A percentile compares a stretch with the other conserved stretches of the same genome.
phyloP scores from a whole-genome alignment of 2,329 filamentous ascomycete species.

The Talaromyces sp. region DNA sequence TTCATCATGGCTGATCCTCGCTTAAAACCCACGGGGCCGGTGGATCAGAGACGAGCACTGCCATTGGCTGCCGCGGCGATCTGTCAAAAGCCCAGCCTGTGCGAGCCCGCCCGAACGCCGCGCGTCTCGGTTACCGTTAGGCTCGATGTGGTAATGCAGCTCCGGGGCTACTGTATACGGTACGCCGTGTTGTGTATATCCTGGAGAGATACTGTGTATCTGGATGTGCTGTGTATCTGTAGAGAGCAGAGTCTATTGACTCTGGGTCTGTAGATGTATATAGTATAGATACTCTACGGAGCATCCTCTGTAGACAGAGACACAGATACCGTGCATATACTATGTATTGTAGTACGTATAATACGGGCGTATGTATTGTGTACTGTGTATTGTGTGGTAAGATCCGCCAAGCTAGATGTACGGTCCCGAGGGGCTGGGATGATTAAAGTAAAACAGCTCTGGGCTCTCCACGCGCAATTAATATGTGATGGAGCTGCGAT shows the following conservation, averaged over 20 bases:
- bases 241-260: too few species aligned
- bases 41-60: neutral
- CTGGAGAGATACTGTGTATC: too few species aligned
- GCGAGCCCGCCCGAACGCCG: neutral
- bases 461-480: neutral
- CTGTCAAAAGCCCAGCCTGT: neutral
- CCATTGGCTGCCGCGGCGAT: neutral
- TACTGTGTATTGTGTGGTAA: neutral
- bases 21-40: slow-evolving; percentile 1
- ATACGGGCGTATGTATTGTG: neutral
- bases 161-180: neutral
- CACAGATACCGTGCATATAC: too few species aligned
- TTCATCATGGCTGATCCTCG: neutral
- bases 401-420: neutral
- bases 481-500: neutral
- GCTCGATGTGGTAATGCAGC: neutral
- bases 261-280: too few species aligned
- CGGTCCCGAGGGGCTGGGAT: neutral
- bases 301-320: too few species aligned
- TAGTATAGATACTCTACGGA: too few species aligned
- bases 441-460: neutral
- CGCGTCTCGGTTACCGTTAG: neutral
- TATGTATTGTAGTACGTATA: neutral
- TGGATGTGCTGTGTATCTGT: too few species aligned
- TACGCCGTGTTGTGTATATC: too few species aligned